These are phyloP conservation scores for Lepidium didymum DNA, from an alignment of 345 rosid species.

Conservation along the genomic window DNA sequence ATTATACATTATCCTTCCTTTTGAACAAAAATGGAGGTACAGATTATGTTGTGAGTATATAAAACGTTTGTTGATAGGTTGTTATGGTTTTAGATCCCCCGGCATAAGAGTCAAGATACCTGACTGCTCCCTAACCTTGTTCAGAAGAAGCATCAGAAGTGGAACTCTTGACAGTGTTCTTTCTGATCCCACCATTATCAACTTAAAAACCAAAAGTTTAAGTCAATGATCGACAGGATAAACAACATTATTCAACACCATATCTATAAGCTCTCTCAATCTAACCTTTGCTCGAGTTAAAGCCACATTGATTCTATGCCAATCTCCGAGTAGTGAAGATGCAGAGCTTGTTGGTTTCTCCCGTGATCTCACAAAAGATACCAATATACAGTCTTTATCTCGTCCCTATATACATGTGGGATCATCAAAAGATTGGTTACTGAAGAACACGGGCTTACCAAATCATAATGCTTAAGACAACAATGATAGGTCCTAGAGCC, in stretches of 20 bases:
- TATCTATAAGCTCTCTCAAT: neutral
- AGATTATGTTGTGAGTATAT: neutral
- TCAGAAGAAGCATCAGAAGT: conserved; percentile 68
- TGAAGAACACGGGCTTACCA: neutral
- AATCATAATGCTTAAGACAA: neutral
- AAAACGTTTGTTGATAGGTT: neutral
- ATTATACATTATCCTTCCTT: neutral
- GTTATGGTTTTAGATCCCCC: conserved; percentile 15
- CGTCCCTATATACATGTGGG: conserved; percentile 55
- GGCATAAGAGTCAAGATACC: conserved; percentile 43
- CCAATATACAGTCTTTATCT: conserved; percentile 87
- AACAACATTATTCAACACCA: neutral
- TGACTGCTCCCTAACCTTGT: conserved; percentile 65
- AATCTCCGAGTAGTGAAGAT: conserved; percentile 82
- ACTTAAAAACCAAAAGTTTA: conserved; percentile 26
- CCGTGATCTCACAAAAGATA: conserved; percentile 73
- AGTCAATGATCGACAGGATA: neutral
- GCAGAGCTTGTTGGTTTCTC: conserved; percentile 53
- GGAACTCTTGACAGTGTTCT: conserved; percentile 75
- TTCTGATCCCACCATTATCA: conserved; percentile 87
- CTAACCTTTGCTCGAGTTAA: conserved; percentile 85
- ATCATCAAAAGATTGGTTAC: conserved; percentile 1
- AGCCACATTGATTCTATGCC: conserved; percentile 98
- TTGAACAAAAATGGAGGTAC: neutral
- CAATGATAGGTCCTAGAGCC: conserved; percentile 5